Conservation (phyloP, 306 rosid species). For the Vachellia pachyceras region DNA sequence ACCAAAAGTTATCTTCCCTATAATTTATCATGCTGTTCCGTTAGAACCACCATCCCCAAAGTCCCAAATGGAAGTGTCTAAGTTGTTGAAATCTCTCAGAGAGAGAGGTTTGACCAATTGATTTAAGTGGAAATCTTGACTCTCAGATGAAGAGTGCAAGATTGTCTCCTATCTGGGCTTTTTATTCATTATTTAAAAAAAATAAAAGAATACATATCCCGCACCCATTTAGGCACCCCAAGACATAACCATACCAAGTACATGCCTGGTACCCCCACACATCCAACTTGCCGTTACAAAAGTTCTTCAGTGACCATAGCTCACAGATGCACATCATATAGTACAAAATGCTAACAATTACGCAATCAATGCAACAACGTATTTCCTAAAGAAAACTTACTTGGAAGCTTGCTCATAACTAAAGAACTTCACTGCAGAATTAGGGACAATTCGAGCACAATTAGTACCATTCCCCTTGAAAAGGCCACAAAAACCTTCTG, state of each 20-base stretch:
- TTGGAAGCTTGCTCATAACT: constrained; percentile 97
- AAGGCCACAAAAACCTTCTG: constrained; percentile 93
- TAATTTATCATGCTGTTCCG: not conserved
- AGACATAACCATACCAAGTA: not conserved
- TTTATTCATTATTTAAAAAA: not conserved
- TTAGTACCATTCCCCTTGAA: constrained; percentile 98
- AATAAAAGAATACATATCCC: not conserved
- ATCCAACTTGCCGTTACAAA: not conserved
- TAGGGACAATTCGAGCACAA: constrained; percentile 98
- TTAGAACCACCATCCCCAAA: not conserved
- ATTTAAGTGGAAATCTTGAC: not conserved
- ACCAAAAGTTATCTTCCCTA: not conserved
- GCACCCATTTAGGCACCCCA: not conserved
- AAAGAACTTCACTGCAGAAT: constrained; percentile 98
- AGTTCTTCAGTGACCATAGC: constrained; percentile 1
- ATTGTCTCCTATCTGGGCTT: not conserved
- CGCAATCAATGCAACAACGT: constrained; percentile 3
- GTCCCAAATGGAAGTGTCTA: not conserved
- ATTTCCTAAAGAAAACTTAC: constrained; percentile 54
- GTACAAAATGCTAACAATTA: constrained; percentile 14
- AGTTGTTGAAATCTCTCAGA: not conserved
- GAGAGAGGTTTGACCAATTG: not conserved
- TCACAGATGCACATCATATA: constrained; percentile 12
- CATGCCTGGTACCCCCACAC: not conserved
- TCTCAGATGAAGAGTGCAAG: not conserved